Evolutionary conservation across 2,329 filamentous ascomycete genomes (phyloP).

Genomic region (Huntiella omanensis): DNA sequence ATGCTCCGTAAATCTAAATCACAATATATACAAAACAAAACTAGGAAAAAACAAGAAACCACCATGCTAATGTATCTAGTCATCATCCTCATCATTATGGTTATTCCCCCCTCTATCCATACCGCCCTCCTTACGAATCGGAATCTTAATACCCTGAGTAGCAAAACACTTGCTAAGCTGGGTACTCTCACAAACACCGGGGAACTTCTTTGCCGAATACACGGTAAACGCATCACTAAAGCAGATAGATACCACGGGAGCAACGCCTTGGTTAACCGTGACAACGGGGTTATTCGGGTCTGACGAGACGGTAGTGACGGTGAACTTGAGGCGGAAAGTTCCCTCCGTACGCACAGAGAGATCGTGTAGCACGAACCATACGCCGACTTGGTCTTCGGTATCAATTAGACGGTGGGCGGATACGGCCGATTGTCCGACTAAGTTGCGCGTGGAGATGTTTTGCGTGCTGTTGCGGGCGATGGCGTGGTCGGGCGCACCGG

Average conservation of each 20-base stretch:
- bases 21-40: no score
- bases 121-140: constrained; percentile 68
- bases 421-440: constrained; percentile 80
- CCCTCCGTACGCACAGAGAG: constrained; percentile 88
- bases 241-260: constrained; percentile 64
- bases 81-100: constrained; percentile 30
- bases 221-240: constrained; percentile 87
- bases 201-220: constrained; percentile 95
- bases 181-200: constrained; percentile 89
- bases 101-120: constrained; percentile 20
- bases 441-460: constrained; percentile 84
- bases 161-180: constrained; percentile 83
- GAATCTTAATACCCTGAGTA: constrained; percentile 86
- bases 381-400: constrained; percentile 59
- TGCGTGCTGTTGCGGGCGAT: constrained; percentile 30
- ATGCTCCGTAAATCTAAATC: no score
- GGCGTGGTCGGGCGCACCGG: constrained; percentile 15
- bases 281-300: constrained; percentile 20
- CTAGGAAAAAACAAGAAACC: no score
- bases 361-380: constrained; percentile 95
- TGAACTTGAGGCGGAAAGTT: constrained; percentile 54
- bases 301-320: constrained; percentile 59
- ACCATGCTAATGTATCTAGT: constrained; percentile 13
- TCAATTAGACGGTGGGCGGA: constrained; percentile 76
- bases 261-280: constrained; percentile 52